Conservation (phyloP, 352 stramenopile species). For the Phytopythium boreale region DNA sequence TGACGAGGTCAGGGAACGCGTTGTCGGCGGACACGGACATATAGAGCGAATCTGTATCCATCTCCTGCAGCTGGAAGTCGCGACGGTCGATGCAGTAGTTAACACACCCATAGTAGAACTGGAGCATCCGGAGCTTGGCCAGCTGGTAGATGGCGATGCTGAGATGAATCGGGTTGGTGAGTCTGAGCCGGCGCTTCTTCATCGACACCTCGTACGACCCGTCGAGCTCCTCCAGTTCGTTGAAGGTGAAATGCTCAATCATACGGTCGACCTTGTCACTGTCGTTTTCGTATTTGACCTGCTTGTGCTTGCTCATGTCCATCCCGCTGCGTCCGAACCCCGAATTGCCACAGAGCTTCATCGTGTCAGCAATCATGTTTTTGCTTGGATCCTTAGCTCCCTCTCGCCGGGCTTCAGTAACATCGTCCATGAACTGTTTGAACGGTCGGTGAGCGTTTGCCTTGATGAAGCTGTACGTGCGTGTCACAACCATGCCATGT, state of each 20-base stretch:
- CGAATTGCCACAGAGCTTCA: too few relatives aligned
- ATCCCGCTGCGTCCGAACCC: too few relatives aligned
- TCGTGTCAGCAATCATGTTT: too few relatives aligned
- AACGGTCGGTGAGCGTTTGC: too few relatives aligned
- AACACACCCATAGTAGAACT: constrained; percentile 16
- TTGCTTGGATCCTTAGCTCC: too few relatives aligned
- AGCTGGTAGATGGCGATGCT: constrained; percentile 20
- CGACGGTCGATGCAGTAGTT: constrained; percentile 12
- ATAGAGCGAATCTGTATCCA: background rate
- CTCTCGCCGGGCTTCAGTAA: too few relatives aligned
- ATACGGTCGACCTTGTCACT: too few relatives aligned
- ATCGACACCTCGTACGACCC: constrained; percentile 9
- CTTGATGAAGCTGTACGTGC: constrained; percentile 29
- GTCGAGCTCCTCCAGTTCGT: constrained; percentile 12
- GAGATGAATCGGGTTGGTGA: constrained; percentile 18
- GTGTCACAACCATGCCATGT: constrained; percentile 24
- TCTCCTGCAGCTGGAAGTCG: constrained; percentile 3
- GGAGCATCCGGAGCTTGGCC: too few relatives aligned
- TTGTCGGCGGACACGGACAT: background rate
- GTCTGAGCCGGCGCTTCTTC: constrained; percentile 12
- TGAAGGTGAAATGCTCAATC: too few relatives aligned
- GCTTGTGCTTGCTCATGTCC: too few relatives aligned
- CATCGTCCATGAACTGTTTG: constrained; percentile 13
- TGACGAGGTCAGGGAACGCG: background rate
- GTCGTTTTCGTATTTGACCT: too few relatives aligned